These are phyloP conservation scores for Colletotrichum sp. DNA, from an alignment of 2,329 filamentous ascomycete species.

Conservation along the genomic window DNA sequence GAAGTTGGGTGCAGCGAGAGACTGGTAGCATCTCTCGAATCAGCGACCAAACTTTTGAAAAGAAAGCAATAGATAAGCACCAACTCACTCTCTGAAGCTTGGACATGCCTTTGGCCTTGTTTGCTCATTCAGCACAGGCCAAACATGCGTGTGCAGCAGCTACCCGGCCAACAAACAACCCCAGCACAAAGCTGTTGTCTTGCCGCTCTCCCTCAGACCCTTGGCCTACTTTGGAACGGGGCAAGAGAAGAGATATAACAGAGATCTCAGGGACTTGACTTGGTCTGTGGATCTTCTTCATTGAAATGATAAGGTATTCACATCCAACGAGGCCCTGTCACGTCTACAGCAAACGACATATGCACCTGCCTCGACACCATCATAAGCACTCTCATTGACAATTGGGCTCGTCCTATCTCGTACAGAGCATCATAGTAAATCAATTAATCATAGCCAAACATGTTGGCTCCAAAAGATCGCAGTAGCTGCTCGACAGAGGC, in stretches of 20 bases:
- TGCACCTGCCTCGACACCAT: not conserved
- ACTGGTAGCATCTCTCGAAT: not conserved
- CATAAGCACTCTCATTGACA: not conserved
- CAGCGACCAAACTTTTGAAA: fast-evolving
- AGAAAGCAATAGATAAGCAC: not conserved
- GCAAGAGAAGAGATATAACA: too few species aligned
- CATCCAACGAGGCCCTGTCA: not conserved
- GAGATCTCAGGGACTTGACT: too few species aligned
- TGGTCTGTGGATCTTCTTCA: not conserved
- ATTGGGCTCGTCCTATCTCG: not conserved
- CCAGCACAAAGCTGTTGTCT: not conserved
- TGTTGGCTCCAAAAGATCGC: not conserved
- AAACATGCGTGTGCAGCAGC: not conserved
- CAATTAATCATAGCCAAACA: not conserved
- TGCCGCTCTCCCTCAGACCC: too few species aligned
- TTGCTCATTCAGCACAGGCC: not conserved
- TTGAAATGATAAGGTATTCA: not conserved
- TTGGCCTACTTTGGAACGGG: not conserved
- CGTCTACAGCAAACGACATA: not conserved
- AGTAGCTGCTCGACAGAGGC: not conserved
- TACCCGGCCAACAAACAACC: not conserved
- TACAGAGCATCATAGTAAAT: not conserved
- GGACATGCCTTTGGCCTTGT: not conserved
- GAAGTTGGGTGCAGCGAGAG: not conserved
- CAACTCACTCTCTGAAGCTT: fast-evolving